A percentile compares a stretch with the other conserved stretches of the same genome.
Evolutionary conservation across 169 alveolate species (phyloP).

Genomic region (Plasmodium reichenowi): DNA sequence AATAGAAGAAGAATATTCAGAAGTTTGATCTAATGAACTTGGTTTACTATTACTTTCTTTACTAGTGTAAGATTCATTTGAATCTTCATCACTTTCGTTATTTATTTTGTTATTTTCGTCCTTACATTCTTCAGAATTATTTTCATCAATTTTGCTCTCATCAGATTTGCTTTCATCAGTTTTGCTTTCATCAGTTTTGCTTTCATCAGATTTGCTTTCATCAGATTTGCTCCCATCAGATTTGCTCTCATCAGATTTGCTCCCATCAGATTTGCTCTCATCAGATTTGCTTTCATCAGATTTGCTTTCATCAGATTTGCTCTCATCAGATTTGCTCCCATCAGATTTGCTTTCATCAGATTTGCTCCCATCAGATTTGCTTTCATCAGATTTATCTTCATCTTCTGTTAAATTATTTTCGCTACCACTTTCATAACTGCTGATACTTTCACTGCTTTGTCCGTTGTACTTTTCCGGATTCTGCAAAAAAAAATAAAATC

Average conservation of each 20-base stretch:
- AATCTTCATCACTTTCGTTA: neutral
- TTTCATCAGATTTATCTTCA: neutral
- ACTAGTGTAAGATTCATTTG: constrained; percentile 1
- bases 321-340: neutral
- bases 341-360: neutral
- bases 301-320: neutral
- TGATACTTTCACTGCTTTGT: constrained; percentile 12
- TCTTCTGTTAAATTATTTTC: neutral
- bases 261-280: neutral
- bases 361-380: neutral
- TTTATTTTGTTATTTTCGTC: neutral
- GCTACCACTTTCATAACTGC: constrained; percentile 7
- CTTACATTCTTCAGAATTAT: neutral
- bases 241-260: constrained; percentile 2
- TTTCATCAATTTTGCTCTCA: neutral
- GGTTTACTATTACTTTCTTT: neutral
- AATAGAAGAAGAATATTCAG: neutral
- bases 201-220: constrained; percentile 7
- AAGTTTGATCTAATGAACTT: neutral
- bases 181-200: neutral
- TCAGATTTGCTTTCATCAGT: neutral
- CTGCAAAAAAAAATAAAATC: neutral
- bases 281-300: too few species aligned
- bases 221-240: neutral
- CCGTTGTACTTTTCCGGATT: constrained; percentile 19